phyloP scores from a whole-genome alignment of 768 basidiomycete species.

The Russula griseocarnosa region DNA sequence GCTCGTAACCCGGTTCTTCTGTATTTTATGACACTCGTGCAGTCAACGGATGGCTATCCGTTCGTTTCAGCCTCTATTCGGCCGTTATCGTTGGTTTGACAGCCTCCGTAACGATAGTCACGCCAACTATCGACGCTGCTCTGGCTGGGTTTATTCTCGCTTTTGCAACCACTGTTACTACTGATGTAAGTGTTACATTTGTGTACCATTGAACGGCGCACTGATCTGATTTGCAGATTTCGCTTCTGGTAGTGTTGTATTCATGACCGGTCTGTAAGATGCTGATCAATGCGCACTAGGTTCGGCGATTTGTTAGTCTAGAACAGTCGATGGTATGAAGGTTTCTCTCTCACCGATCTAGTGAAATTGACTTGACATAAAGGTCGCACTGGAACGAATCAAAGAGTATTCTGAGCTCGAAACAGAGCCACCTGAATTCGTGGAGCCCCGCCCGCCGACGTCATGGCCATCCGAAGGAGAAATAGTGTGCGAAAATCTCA shows the following conservation, averaged over 20 bases:
- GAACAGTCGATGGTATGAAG: conserved; percentile 83
- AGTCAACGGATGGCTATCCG: conserved; percentile 90
- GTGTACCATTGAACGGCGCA: neutral
- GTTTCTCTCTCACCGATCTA: neutral
- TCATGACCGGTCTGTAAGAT: conserved; percentile 4
- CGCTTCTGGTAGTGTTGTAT: conserved; percentile 23
- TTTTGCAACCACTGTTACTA: conserved; percentile 73
- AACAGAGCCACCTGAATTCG: conserved; percentile 76
- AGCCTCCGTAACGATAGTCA: conserved; percentile 59
- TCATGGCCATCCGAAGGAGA: conserved; percentile 74
- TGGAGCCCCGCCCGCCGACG: conserved; percentile 77
- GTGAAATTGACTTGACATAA: conserved; percentile 3
- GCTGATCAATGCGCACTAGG: conserved; percentile 34
- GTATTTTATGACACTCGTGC: conserved; percentile 14
- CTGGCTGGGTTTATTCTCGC: conserved; percentile 83
- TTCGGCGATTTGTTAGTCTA: conserved; percentile 78
- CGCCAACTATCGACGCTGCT: conserved; percentile 72
- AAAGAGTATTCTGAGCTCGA: conserved; percentile 84
- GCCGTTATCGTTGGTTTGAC: conserved; percentile 69
- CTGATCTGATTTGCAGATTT: conserved; percentile 39
- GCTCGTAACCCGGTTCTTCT: neutral
- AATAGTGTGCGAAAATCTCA: conserved; percentile 68
- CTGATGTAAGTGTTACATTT: conserved; percentile 46
- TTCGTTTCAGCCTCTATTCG: conserved; percentile 81
- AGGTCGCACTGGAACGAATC: conserved; percentile 84